Conservation (phyloP, 2,329 filamentous ascomycete species). For the Pestalotiopsis sp. region DNA sequence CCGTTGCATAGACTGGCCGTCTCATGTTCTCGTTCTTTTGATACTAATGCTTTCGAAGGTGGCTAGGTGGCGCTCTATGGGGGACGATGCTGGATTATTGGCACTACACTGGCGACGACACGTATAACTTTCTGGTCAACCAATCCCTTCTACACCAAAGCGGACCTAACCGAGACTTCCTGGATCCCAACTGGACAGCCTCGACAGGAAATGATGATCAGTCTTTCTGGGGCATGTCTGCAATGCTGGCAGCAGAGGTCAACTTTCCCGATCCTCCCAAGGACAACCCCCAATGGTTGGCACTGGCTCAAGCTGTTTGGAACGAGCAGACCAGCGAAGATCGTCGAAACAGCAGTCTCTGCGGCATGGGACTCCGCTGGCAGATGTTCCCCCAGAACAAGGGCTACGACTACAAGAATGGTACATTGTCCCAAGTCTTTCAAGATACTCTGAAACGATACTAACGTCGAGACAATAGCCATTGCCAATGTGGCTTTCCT, state of each 20-base stretch:
- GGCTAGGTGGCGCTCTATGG: conserved; percentile 55
- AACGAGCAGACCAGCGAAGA: conserved; percentile 49
- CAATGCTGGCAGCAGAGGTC: conserved; percentile 60
- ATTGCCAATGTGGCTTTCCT: conserved; percentile 45
- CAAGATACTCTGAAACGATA: neutral
- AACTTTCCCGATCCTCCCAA: conserved; percentile 53
- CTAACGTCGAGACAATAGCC: conserved; percentile 18
- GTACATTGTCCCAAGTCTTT: conserved; percentile 15
- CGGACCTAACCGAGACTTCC: conserved; percentile 41
- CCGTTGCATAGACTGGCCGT: conserved; percentile 5
- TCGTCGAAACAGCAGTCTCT: conserved; percentile 45
- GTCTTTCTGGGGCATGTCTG: conserved; percentile 63
- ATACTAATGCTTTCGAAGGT: conserved; percentile 23
- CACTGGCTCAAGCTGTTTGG: conserved; percentile 62
- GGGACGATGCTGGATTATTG: conserved; percentile 55
- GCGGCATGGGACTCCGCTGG: conserved; percentile 64
- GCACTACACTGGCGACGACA: conserved; percentile 51
- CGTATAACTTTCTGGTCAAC: conserved; percentile 47
- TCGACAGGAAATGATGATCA: conserved; percentile 52
- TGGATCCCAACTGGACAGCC: conserved; percentile 39
- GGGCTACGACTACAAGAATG: conserved; percentile 48
- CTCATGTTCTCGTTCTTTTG: conserved; percentile 33
- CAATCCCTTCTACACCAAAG: conserved; percentile 42
- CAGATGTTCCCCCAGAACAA: conserved; percentile 60
- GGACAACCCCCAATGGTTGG: conserved; percentile 55